Percentiles rank a stretch among this genome's conserved stretches.
Conservation (phyloP, 306 rosid genomes). For the Dryas alaskensis region DNA sequence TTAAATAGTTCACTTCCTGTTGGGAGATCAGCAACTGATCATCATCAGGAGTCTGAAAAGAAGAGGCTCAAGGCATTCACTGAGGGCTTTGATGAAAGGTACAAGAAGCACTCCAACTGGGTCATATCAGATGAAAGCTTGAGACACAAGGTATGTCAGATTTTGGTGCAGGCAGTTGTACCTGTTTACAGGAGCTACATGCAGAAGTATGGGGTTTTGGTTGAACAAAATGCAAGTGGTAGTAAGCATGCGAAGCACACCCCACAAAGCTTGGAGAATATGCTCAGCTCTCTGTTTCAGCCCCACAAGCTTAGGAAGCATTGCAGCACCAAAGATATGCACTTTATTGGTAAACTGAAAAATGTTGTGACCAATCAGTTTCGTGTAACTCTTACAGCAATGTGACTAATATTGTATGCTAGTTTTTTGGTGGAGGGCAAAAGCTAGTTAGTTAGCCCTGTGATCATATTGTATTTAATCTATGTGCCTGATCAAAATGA, state of each 20-base stretch:
- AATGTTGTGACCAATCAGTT: slow-evolving; percentile 40
- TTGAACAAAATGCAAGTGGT: slow-evolving; percentile 49
- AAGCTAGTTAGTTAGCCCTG: too few species aligned
- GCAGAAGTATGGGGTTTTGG: slow-evolving; percentile 43
- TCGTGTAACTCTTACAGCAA: slow-evolving; percentile 39
- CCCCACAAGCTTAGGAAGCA: slow-evolving; percentile 32
- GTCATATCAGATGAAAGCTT: slow-evolving; percentile 48
- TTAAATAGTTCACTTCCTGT: slow-evolving; percentile 25
- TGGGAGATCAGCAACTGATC: slow-evolving; percentile 16
- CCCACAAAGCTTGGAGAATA: slow-evolving; percentile 53
- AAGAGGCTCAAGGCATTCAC: slow-evolving; percentile 54
- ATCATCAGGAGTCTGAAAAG: slow-evolving; percentile 38
- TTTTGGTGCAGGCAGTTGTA: slow-evolving; percentile 63
- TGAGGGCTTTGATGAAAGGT: slow-evolving; percentile 53
- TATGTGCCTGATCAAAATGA: background rate
- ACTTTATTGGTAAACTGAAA: slow-evolving; percentile 48
- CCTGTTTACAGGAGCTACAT: slow-evolving; percentile 55
- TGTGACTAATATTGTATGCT: slow-evolving; percentile 17
- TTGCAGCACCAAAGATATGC: slow-evolving; percentile 33
- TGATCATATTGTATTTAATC: background rate
- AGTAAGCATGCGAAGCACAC: slow-evolving; percentile 51
- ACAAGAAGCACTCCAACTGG: slow-evolving; percentile 66
- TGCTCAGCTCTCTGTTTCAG: slow-evolving; percentile 54
- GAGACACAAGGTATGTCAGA: slow-evolving; percentile 54
- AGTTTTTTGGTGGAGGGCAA: background rate